A percentile compares a stretch with the other conserved stretches of the same genome.
phyloP scores from a whole-genome alignment of 495 filamentous ascomycete genomes.

The Penicillium salamii region DNA sequence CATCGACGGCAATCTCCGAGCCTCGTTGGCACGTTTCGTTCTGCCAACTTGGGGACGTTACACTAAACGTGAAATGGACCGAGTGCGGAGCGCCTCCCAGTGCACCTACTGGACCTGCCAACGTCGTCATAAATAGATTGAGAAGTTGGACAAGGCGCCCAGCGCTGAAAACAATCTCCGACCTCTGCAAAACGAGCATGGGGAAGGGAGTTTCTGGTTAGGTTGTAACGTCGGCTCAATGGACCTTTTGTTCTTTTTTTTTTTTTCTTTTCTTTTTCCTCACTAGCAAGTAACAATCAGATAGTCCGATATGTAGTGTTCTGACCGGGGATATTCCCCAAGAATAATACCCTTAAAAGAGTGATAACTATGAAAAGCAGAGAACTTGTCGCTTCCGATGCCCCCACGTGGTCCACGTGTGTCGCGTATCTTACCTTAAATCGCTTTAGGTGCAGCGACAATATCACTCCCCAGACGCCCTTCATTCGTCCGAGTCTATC shows the following conservation, averaged over 20 bases:
- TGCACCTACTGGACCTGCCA: slow-evolving; percentile 13
- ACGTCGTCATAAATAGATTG: slow-evolving; percentile 7
- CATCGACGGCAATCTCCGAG: slow-evolving; percentile 26
- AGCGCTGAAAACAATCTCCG: slow-evolving; percentile 8
- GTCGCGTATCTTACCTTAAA: slow-evolving; percentile 25
- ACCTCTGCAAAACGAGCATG: slow-evolving; percentile 1
- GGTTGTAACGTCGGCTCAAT: neutral
- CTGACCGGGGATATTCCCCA: no score
- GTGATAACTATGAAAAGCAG: no score
- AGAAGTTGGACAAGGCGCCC: slow-evolving; percentile 23
- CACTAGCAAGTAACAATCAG: no score
- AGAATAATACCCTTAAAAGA: no score
- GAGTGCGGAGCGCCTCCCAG: slow-evolving; percentile 16
- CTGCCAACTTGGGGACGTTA: slow-evolving; percentile 11
- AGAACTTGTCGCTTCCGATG: neutral
- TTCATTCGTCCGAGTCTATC: no score
- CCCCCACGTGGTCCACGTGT: slow-evolving; percentile 28
- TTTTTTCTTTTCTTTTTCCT: neutral
- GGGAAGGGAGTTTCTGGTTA: neutral
- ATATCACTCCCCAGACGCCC: no score
- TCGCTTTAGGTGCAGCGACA: slow-evolving; percentile 10
- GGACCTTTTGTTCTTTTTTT: neutral
- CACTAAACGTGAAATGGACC: slow-evolving; percentile 24
- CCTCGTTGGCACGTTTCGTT: slow-evolving; percentile 3
- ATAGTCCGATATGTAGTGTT: no score